Conservation (phyloP, 2,329 filamentous ascomycete species). For the Orbilia oligospora region DNA sequence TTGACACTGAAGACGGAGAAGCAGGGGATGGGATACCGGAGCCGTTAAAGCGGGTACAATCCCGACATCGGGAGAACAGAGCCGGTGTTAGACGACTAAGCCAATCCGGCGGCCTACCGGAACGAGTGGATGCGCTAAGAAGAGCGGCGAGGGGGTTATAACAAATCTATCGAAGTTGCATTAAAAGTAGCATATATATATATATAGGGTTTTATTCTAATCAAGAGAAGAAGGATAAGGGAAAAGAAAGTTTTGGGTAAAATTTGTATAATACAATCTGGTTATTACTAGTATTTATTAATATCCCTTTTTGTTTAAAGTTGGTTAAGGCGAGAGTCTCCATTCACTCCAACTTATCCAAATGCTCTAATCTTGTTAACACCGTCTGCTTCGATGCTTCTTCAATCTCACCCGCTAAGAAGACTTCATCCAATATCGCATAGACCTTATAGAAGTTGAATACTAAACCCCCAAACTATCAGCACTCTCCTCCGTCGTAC, state of each 20-base stretch:
- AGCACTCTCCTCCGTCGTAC: background rate
- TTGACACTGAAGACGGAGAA: conserved; percentile 28
- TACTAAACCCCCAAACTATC: conserved; percentile 67
- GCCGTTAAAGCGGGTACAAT: conserved; percentile 45
- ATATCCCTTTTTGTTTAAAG: too few relatives aligned
- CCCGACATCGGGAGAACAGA: conserved; percentile 51
- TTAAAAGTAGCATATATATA: background rate
- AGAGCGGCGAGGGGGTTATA: conserved; percentile 42
- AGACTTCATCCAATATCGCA: conserved; percentile 97
- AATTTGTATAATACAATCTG: conserved; percentile 23
- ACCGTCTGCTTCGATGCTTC: conserved; percentile 99
- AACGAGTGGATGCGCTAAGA: conserved; percentile 39
- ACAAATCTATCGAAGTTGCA: conserved; percentile 5
- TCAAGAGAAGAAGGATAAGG: background rate
- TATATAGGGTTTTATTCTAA: background rate
- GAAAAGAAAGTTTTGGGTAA: background rate
- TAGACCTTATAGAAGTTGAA: conserved; percentile 89
- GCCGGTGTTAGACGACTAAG: conserved; percentile 48
- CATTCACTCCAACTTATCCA: conserved; percentile 90
- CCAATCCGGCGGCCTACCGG: conserved; percentile 42
- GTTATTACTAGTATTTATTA: too few relatives aligned
- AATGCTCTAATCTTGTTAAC: conserved; percentile 89
- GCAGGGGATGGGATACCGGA: conserved; percentile 31
- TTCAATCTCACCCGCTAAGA: conserved; percentile 96
- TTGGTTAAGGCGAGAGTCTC: background rate